Base-by-base conservation (phyloP, 768 basidiomycete genomes). In the Boletellus ananas region DNA sequence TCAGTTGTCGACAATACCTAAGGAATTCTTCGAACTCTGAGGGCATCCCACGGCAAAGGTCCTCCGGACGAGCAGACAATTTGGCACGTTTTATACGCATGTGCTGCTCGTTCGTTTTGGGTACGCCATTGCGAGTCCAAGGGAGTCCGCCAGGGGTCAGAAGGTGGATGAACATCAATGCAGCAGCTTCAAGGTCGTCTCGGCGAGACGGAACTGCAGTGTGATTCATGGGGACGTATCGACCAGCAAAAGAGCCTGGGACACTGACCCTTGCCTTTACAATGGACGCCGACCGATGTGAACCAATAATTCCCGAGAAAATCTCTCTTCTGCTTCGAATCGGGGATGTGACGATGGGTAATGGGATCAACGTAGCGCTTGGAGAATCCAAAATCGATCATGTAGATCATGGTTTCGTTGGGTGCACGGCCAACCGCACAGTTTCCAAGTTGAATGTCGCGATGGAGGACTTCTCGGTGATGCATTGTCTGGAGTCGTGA, bases 241-340 rank as follows among this genome's bases (percentile, higher is more conserved):
- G 23, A 55, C 33, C 48, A 48, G 43, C 11, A 47, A 47, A 56
- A 48, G 51, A 47, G 46, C 18, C 43, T 35, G 23, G 34, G 47
- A 58, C 34, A 57, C 70, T 55, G 54, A 85, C 87, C 85, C 75
- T 80, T 83, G 47, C 84, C 84, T 42, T 80, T 79, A 58, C 87
- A 90, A 64, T 90, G 87, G 11, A 90, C 88, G 35, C 77, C 79
- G 4, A 90, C 78, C 11, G 87, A 84, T 71, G 80, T 83, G 62
- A 90, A 90, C 85, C 86, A 90, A 62, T 89, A 90, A 62, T 90
- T 90, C 21, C 87, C 87, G 45, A 90, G 81, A 55, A 90, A 90
- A 58, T 87, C 83, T 36, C 85, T 79, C 61, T 81, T 83, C 27
- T 68, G 69, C 45, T 76, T 80, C 58, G 81, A 83, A 49, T 89